Evolutionary conservation across 495 filamentous ascomycete genomes (phyloP).

Genomic region (Aspergillus leporis): DNA sequence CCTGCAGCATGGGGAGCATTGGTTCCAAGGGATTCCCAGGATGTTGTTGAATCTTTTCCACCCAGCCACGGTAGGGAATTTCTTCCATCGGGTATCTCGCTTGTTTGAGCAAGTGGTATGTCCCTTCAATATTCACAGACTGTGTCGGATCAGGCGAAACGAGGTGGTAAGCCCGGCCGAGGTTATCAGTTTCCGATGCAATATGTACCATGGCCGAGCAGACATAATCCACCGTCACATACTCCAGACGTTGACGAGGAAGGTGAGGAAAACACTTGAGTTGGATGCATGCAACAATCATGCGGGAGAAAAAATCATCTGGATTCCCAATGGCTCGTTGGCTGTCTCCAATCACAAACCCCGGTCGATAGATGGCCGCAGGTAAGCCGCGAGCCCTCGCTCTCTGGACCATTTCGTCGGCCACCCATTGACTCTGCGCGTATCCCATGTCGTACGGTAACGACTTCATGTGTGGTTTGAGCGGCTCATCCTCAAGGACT

Average conservation of each 20-base stretch:
- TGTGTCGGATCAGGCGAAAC: background rate
- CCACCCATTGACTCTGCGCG: background rate
- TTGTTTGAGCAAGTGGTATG: background rate
- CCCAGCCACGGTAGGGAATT: background rate
- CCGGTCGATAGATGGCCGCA: background rate
- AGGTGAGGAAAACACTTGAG: background rate
- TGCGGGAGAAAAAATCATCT: background rate
- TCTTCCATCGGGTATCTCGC: background rate
- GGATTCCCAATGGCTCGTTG: background rate
- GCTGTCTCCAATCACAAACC: background rate
- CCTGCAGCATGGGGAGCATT: constrained; percentile 1
- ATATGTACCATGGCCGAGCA: background rate
- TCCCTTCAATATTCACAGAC: background rate
- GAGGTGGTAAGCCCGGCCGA: background rate
- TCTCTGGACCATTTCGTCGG: background rate
- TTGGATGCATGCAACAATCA: background rate
- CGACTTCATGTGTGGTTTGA: background rate
- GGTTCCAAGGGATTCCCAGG: background rate
- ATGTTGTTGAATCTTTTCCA: background rate
- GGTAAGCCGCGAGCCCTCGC: background rate
- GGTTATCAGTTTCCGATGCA: background rate
- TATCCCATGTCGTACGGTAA: constrained; percentile 1
- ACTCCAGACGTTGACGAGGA: background rate
- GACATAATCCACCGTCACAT: background rate
- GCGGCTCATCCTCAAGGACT: too few species aligned